Evolutionary conservation across 148 eudicot species (phyloP), one percentile per base, ranked within the genome.

Genomic region (Hydrangea macrophylla): DNA sequence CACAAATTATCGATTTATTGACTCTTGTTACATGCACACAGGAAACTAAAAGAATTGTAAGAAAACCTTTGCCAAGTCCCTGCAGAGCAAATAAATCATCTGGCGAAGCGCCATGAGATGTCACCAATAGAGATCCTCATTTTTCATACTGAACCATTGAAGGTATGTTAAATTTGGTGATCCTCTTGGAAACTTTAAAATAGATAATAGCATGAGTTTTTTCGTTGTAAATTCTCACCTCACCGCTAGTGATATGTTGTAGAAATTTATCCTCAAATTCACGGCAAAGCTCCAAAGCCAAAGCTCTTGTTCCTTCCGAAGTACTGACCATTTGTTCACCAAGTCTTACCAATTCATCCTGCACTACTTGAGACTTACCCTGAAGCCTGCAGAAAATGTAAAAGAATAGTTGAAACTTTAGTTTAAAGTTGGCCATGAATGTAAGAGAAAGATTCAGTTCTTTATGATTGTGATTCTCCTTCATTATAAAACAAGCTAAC

Each of bases 251-350:
- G 56, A 94, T 78, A 71, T 94, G 97, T 75, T 86, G 86, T 64
- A 94, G 83, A 82, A 94, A 94, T 70, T 81, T 90, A 70, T 94
- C 99, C 82, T 94, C 99, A 70, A 94, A 94, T 75, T 94, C 99
- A 60, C 99, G 97, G 82, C 99, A 94, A 77, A 94, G 99, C 79
- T 94, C 97, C 71, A 94, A 70, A 9, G 99, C 99, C 80, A 94
- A 80, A 68, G 99, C 99, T 79, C 85, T 88, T 30, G 99, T 94
- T 57, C 99, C 99, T 82, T 94, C 99, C 59, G 86, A 36, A 70
- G 96, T 94, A 71, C 75, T 75, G 69, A 94, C 99, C 99, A 94
- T 88, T 65, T 79, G 79, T 77, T 90, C 99, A 57, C 99, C 99
- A 82, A 94, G 92, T 80, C 86, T 88, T 68, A 90, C 88, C 59